Conservation (phyloP, 2,329 filamentous ascomycete genomes). For the Paecilomyces dactylethromorphus region DNA sequence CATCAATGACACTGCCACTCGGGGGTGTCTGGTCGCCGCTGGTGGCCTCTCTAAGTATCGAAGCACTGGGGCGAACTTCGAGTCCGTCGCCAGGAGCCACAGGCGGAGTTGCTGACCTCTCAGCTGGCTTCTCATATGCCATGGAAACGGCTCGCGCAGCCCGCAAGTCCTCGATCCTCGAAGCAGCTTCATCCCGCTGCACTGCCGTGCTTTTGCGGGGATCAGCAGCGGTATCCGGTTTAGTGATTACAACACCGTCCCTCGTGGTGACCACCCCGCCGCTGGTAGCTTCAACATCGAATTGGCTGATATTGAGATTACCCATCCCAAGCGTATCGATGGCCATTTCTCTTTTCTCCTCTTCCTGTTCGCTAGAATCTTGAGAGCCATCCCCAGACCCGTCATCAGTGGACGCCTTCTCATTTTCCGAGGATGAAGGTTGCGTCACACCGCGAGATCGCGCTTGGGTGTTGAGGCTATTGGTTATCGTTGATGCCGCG, state of each 20-base stretch:
- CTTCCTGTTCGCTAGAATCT: conserved; percentile 3
- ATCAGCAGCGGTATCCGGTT: conserved; percentile 22
- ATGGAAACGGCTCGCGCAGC: conserved; percentile 56
- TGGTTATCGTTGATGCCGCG: conserved; percentile 75
- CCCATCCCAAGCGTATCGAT: conserved; percentile 85
- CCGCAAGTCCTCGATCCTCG: conserved; percentile 53
- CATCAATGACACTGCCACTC: conserved; percentile 58
- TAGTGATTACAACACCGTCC: conserved; percentile 32
- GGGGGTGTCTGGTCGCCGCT: conserved; percentile 62
- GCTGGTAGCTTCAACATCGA: conserved; percentile 57
- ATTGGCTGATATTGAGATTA: conserved; percentile 79
- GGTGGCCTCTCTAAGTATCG: conserved; percentile 25
- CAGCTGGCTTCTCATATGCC: conserved; percentile 46
- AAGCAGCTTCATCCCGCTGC: conserved; percentile 45
- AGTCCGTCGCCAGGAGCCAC: conserved; percentile 26
- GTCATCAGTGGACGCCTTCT: conserved; percentile 18
- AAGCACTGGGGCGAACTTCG: conserved; percentile 22
- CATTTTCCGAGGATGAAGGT: conserved; percentile 21
- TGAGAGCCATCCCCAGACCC: conserved; percentile 4
- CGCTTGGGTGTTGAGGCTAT: conserved; percentile 48
- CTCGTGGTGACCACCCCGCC: conserved; percentile 29
- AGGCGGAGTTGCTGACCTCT: conserved; percentile 34
- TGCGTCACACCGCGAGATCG: conserved; percentile 33
- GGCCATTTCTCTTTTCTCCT: conserved; percentile 61
- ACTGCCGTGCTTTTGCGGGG: conserved; percentile 30